Percentiles rank a stretch among this genome's conserved stretches.
Conservation (phyloP, 2,329 filamentous ascomycete genomes). For the Colletotrichum sidae region DNA sequence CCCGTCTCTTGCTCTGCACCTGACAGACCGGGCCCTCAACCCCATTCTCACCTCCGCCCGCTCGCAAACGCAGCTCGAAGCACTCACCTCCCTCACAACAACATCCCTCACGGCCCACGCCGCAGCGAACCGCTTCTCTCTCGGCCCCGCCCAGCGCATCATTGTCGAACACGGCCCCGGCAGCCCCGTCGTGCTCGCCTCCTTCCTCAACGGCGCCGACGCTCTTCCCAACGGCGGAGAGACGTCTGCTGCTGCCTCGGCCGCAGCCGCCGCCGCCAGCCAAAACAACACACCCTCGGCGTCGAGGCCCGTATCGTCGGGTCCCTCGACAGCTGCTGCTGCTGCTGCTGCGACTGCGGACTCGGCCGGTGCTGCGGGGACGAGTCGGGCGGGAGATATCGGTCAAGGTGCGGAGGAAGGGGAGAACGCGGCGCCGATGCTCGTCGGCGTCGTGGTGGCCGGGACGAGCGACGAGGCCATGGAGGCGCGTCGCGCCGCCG, state of each 20-base stretch:
- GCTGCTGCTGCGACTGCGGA: neutral
- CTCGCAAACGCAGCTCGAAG: constrained; percentile 56
- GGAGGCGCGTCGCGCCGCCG: constrained; percentile 65
- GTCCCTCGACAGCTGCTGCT: constrained; percentile 7
- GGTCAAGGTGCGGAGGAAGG: neutral
- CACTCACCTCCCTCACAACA: constrained; percentile 64
- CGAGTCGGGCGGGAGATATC: constrained; percentile 20
- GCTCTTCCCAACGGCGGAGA: constrained; percentile 31
- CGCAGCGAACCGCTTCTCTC: constrained; percentile 62
- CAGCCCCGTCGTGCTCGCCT: constrained; percentile 57
- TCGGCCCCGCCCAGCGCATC: constrained; percentile 66
- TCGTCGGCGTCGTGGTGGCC: constrained; percentile 67
- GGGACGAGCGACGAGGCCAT: constrained; percentile 57
- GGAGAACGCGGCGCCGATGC: constrained; percentile 56
- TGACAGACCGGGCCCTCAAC: constrained; percentile 67
- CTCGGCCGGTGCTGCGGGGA: constrained; percentile 16
- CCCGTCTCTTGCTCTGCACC: constrained; percentile 65
- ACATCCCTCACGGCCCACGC: constrained; percentile 66
- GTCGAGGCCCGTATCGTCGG: constrained; percentile 20
- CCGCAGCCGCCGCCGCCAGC: neutral
- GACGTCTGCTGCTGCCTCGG: constrained; percentile 11
- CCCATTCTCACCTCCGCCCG: constrained; percentile 67
- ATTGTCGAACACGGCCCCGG: constrained; percentile 66
- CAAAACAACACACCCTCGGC: constrained; percentile 18
- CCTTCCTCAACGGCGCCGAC: constrained; percentile 56